A percentile compares a stretch with the other conserved stretches of the same genome.
These are phyloP conservation scores for Epichloe sp. DNA, from an alignment of 2,329 filamentous ascomycete genomes.

Conservation along the genomic window DNA sequence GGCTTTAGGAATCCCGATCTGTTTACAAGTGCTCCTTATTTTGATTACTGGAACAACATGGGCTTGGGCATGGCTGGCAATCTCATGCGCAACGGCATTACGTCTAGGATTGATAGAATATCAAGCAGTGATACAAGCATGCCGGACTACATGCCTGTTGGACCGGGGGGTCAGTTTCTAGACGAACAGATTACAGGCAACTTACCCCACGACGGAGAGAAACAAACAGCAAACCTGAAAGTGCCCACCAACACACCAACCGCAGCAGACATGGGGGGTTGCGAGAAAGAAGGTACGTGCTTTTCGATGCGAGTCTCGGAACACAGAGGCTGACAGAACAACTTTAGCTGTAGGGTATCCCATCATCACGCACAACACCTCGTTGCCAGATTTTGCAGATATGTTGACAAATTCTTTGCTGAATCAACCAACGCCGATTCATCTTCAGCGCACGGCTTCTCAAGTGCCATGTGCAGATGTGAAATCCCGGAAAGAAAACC, in stretches of 20 bases:
- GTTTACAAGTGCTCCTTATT: conserved; percentile 14
- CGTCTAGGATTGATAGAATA: conserved; percentile 9
- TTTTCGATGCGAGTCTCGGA: background rate
- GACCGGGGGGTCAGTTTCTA: conserved; percentile 3
- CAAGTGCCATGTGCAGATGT: conserved; percentile 22
- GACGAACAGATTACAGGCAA: conserved; percentile 9
- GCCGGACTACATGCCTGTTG: conserved; percentile 24
- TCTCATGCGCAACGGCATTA: conserved; percentile 4
- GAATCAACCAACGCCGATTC: conserved; percentile 30
- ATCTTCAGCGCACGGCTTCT: conserved; percentile 18
- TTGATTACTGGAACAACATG: conserved; percentile 15
- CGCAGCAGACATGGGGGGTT: conserved; percentile 7
- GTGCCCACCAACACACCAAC: conserved; percentile 32
- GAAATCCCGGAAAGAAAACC: conserved; percentile 32
- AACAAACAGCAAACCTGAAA: conserved; percentile 15
- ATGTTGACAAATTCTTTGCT: conserved; percentile 35
- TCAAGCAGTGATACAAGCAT: conserved; percentile 28
- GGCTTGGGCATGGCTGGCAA: conserved; percentile 9
- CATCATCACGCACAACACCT: conserved; percentile 8
- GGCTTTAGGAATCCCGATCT: conserved; percentile 8
- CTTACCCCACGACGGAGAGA: conserved; percentile 21
- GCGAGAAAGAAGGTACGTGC: conserved; percentile 10
- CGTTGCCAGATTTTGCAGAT: conserved; percentile 23
- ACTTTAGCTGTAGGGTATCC: conserved; percentile 10
- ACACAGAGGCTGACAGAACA: background rate